phyloP scores from a whole-genome alignment of 176 grass and related monocot species.

The Oryza glumipatula region DNA sequence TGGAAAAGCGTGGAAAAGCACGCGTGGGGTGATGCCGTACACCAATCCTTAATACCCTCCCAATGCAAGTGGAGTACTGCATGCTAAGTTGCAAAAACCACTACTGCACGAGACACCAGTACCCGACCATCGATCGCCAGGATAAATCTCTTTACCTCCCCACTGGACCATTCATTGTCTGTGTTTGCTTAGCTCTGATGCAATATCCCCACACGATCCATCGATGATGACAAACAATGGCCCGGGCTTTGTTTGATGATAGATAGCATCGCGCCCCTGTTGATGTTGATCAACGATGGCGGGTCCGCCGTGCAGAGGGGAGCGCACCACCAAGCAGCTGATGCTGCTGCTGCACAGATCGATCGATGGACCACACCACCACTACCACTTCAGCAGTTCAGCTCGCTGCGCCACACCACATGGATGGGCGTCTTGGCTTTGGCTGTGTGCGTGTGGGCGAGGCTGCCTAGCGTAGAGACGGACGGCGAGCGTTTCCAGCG shows the following conservation, averaged over 20 bases:
- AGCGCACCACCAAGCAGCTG: not conserved
- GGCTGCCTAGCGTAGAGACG: not conserved
- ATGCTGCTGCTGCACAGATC: not conserved
- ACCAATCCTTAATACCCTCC: not conserved
- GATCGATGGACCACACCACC: too few relatives aligned
- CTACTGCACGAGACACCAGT: not conserved
- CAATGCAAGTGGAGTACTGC: slow-evolving; percentile 12
- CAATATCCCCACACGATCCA: not conserved
- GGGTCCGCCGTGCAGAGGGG: not conserved
- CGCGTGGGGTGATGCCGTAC: slow-evolving; percentile 39
- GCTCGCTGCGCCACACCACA: slow-evolving; percentile 11
- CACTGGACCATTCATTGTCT: not conserved
- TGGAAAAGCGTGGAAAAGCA: slow-evolving; percentile 37
- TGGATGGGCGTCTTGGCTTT: not conserved
- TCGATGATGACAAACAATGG: not conserved
- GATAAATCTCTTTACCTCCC: not conserved
- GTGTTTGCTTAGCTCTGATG: not conserved
- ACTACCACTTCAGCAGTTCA: slow-evolving; percentile 6
- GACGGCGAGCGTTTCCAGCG: not conserved
- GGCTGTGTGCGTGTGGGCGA: too few relatives aligned
- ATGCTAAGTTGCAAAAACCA: not conserved
- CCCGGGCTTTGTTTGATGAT: too few relatives aligned
- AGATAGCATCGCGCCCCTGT: not conserved
- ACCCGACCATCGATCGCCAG: not conserved
- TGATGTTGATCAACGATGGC: not conserved